Conservation (phyloP, 805 yeast species). For the Wickerhamomyces chambardii region DNA sequence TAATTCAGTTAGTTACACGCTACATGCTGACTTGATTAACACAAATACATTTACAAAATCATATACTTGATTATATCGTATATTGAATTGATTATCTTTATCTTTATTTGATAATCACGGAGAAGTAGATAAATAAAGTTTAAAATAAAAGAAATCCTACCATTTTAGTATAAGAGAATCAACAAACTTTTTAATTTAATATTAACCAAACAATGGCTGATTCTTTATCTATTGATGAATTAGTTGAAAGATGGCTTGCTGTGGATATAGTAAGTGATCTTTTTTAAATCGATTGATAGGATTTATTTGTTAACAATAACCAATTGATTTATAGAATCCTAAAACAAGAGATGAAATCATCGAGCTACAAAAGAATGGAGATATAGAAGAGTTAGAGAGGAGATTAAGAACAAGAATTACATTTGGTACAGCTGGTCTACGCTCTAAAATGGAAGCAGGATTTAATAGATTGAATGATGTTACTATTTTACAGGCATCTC, state of each 20-base stretch:
- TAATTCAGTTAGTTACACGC: no score
- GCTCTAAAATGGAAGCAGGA: conserved; percentile 88
- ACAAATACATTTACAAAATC: no score
- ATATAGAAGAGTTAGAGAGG: conserved; percentile 36
- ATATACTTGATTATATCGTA: no score
- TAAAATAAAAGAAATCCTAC: no score
- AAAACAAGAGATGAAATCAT: conserved; percentile 48
- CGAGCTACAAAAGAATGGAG: conserved; percentile 25
- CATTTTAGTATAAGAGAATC: no score
- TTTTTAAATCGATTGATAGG: neutral
- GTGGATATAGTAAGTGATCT: conserved; percentile 23
- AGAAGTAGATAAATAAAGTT: no score
- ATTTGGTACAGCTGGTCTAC: conserved; percentile 92
- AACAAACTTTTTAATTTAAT: no score
- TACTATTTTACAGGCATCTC: conserved; percentile 85
- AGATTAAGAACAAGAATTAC: conserved; percentile 53
- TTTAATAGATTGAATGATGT: conserved; percentile 83
- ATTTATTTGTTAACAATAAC: conserved; percentile 22
- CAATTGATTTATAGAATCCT: conserved; percentile 15
- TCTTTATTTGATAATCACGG: no score
- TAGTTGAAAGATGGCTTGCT: conserved; percentile 28
- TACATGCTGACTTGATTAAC: no score
- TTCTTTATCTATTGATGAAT: conserved; percentile 2
- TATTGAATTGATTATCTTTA: no score
- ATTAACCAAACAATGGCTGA: neutral